Conservation (phyloP, 345 rosid species). For the Citrus maxima region DNA sequence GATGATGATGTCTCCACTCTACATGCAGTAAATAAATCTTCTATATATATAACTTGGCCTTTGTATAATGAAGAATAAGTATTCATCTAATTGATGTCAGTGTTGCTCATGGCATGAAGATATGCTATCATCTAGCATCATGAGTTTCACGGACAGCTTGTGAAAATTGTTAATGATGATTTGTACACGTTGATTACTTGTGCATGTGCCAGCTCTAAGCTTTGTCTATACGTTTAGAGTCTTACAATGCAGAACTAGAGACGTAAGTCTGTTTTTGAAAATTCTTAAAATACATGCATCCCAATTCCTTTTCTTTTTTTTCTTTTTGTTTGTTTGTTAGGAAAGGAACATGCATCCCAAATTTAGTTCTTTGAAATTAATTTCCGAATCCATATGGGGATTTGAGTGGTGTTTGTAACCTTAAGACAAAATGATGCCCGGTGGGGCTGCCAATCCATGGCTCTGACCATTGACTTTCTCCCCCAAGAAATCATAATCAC, state of each 20-base stretch:
- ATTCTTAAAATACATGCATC: too few species aligned
- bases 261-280: too few species aligned
- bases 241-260: too few species aligned
- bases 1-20: too few species aligned
- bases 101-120: not conserved
- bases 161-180: not conserved
- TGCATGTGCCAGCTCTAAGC: too few species aligned
- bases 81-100: not conserved
- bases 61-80: not conserved
- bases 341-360: too few species aligned
- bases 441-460: slow-evolving; percentile 14
- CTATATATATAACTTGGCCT: too few species aligned
- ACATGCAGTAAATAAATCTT: too few species aligned
- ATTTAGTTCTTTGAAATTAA: not conserved
- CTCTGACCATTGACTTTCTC: not conserved
- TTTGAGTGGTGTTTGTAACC: not conserved
- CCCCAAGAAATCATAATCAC: not conserved
- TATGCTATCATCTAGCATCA: not conserved
- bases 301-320: too few species aligned
- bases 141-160: not conserved
- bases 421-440: slow-evolving; percentile 12
- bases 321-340: too few species aligned
- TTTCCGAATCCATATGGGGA: slow-evolving; percentile 5
- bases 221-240: too few species aligned
- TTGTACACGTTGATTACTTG: too few species aligned